phyloP scores from a whole-genome alignment of 345 rosid species.

The Kernera saxatilis region DNA sequence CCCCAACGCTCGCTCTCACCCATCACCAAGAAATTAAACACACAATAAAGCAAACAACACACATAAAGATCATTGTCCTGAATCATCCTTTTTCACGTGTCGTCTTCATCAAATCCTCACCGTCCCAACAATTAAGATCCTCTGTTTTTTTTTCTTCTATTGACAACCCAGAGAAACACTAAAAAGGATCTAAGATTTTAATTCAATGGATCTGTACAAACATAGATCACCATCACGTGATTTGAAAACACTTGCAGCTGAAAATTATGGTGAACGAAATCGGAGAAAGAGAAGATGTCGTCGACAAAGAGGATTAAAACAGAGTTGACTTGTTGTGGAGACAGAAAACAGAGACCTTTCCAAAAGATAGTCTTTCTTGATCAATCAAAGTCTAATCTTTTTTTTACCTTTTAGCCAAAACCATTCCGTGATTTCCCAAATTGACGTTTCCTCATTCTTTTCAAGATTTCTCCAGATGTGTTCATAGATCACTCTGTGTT shows the following conservation, averaged over 20 bases:
- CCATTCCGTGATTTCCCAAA: constrained; percentile 6
- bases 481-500: neutral
- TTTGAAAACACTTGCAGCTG: constrained; percentile 27
- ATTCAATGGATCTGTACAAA: constrained; percentile 26
- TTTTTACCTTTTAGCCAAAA: neutral
- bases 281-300: constrained; percentile 7
- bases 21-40: constrained; percentile 12
- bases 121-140: constrained; percentile 28
- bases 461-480: constrained; percentile 1
- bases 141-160: constrained; percentile 1
- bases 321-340: constrained; percentile 21
- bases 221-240: constrained; percentile 29
- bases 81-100: constrained; percentile 34
- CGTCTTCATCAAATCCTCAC: constrained; percentile 39
- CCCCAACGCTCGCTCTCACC: constrained; percentile 23
- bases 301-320: constrained; percentile 12
- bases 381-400: constrained; percentile 14
- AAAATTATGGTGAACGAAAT: neutral
- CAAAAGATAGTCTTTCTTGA: constrained; percentile 9
- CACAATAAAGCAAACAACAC: constrained; percentile 3
- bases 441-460: constrained; percentile 4
- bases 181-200: neutral
- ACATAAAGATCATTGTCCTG: constrained; percentile 22
- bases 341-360: constrained; percentile 1
- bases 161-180: constrained; percentile 28